Evolutionary conservation across 257 asterid genomes (phyloP), one percentile per base, ranked within the genome.

Genomic region (Gentiana dahurica): DNA sequence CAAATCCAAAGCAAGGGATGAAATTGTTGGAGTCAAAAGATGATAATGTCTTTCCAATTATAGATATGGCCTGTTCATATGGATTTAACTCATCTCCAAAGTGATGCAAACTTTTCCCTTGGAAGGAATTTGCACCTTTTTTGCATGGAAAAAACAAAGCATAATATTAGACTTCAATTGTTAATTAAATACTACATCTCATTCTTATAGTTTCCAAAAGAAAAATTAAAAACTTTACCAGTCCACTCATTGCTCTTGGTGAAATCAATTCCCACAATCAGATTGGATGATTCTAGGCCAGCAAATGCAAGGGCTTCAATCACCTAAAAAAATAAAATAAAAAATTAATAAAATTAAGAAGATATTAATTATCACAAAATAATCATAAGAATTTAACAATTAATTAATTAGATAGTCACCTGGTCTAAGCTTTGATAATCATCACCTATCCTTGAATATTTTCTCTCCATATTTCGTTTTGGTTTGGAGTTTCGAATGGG

Each of bases 191-290:
- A 6, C 0, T 51, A 35, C 36, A 50, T 3, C 24, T 24, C 24
- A 24, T 24, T 24, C 24, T 24, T 24, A 24, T 24, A 24, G 24
- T 24, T 24, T 24, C 24, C 24, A 24, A 24, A 44, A 51, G 10
- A 8, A 37, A 60, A 62, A 52, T 2, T n/a, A 38, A 58, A 15
- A 35, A 39, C 47, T 13, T 39, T 62, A 88, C 96, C 97, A 53
- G 95, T 89, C 97, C 97, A 89, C 70, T 89, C 95, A 62, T 89
- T 89, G 89, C 97, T 89, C 85, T 86, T 89, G 45, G 97, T 89
- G 78, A 89, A 86, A 75, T 89, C 97, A 53, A 89, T 81, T 64
- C 97, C 97, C 65, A 89, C 94, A 9, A 89, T 81, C 63, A 89
- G 80, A 71, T 24, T 24, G 24, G 24, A 24, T 24, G 24, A 24